Evolutionary conservation across 2,329 filamentous ascomycete species (phyloP).

Genomic region (Trichocomaceae sp.): DNA sequence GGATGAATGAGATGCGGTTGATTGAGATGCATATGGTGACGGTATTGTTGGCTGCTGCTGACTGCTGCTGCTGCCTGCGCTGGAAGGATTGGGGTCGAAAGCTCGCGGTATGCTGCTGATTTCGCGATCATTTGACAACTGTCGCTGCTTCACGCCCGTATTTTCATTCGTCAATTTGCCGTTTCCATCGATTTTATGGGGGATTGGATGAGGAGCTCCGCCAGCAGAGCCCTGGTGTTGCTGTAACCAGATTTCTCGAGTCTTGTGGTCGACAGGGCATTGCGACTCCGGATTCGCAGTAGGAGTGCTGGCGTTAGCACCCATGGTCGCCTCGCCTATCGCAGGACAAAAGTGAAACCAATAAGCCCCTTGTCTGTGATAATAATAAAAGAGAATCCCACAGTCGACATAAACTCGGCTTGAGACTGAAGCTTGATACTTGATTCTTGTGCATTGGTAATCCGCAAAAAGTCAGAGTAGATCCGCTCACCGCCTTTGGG

Average conservation of each 20-base stretch:
- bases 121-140: slow-evolving; percentile 62
- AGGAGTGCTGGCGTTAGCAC: slow-evolving; percentile 32
- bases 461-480: not conserved
- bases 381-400: not conserved
- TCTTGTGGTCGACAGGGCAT: slow-evolving; percentile 87
- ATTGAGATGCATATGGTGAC: slow-evolving; percentile 17
- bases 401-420: not conserved
- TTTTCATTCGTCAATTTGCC: slow-evolving; percentile 18
- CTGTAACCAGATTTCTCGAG: slow-evolving; percentile 78
- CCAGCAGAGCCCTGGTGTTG: slow-evolving; percentile 35
- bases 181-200: slow-evolving; percentile 20
- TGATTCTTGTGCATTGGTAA: not conserved
- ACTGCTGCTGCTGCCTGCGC: slow-evolving; percentile 16
- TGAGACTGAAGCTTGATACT: not conserved
- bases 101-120: slow-evolving; percentile 73
- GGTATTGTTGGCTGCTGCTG: slow-evolving; percentile 15
- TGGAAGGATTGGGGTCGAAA: slow-evolving; percentile 19
- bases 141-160: slow-evolving; percentile 27
- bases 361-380: not conserved
- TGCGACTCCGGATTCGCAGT: slow-evolving; percentile 30
- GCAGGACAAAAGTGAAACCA: not conserved
- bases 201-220: slow-evolving; percentile 29
- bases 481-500: not conserved
- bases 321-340: slow-evolving; percentile 25
- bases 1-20: slow-evolving; percentile 24